Evolutionary conservation across 1,284 basidiomycete genomes (phyloP).

Genomic region (Macrocystidia cucumis): DNA sequence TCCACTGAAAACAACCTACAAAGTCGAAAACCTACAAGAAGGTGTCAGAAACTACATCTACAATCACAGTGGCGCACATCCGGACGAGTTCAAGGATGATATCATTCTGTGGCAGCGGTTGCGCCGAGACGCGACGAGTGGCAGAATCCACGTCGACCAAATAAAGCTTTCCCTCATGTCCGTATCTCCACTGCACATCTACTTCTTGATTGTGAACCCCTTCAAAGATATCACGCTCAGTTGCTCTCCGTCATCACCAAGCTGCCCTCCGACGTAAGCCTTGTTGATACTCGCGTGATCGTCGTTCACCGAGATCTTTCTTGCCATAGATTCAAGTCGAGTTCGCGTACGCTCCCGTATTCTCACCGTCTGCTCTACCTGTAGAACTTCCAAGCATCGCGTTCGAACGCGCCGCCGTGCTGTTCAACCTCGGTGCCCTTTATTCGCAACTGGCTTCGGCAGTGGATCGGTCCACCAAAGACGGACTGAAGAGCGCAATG

Average conservation of each 20-base stretch:
- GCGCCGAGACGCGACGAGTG: slow-evolving; percentile 54
- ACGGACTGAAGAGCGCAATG: slow-evolving; percentile 75
- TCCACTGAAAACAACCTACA: slow-evolving; percentile 70
- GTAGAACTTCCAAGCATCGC: slow-evolving; percentile 64
- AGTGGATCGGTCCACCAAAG: slow-evolving; percentile 63
- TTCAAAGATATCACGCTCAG: slow-evolving; percentile 81
- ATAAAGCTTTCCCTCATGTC: slow-evolving; percentile 41
- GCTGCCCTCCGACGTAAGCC: slow-evolving; percentile 33
- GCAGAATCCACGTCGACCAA: slow-evolving; percentile 51
- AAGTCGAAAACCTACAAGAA: slow-evolving; percentile 48
- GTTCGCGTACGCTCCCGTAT: slow-evolving; percentile 72
- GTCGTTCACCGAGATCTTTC: slow-evolving; percentile 5
- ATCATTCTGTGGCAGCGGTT: slow-evolving; percentile 66
- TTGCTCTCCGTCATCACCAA: slow-evolving; percentile 62
- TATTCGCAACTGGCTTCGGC: slow-evolving; percentile 66
- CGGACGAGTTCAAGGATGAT: slow-evolving; percentile 83
- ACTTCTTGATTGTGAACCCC: slow-evolving; percentile 13
- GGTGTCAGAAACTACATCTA: slow-evolving; percentile 65
- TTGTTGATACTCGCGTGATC: slow-evolving; percentile 1
- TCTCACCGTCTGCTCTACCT: slow-evolving; percentile 47
- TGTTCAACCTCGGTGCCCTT: slow-evolving; percentile 83
- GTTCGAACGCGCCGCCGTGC: slow-evolving; percentile 70
- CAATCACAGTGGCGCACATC: slow-evolving; percentile 72
- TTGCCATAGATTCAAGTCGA: slow-evolving; percentile 62
- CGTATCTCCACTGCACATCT: slow-evolving; percentile 15